A percentile compares a stretch with the other conserved stretches of the same genome.
Conservation (phyloP, 805 yeast genomes). For the Ogataea allantospora region DNA sequence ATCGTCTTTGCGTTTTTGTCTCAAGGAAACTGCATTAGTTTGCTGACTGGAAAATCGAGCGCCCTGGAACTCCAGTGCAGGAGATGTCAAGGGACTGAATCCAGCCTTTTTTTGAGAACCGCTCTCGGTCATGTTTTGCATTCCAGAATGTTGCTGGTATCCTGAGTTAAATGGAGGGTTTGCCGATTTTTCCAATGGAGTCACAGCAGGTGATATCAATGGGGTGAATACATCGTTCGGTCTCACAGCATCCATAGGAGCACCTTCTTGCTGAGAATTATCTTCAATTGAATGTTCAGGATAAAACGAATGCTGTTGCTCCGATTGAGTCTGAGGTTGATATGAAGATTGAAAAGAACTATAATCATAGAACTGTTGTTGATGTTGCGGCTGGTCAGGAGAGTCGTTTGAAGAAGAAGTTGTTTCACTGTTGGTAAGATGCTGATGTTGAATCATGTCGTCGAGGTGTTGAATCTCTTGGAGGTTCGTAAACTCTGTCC, state of each 20-base stretch:
- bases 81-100: slow-evolving; percentile 60
- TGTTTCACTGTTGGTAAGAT: slow-evolving; percentile 1
- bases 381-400: slow-evolving; percentile 2
- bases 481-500: slow-evolving; percentile 25
- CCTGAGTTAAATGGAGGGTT: slow-evolving; percentile 14
- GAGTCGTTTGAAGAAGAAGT: slow-evolving; percentile 4
- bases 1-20: slow-evolving; percentile 32
- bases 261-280: slow-evolving; percentile 4
- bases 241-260: slow-evolving; percentile 32
- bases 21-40: slow-evolving; percentile 15
- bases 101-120: slow-evolving; percentile 19
- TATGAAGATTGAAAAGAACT: not conserved
- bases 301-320: not conserved
- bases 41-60: slow-evolving; percentile 20
- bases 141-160: too few species aligned
- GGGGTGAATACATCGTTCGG: slow-evolving; percentile 73
- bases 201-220: slow-evolving; percentile 70
- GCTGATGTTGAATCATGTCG: slow-evolving; percentile 18
- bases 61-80: slow-evolving; percentile 56
- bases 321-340: not conserved
- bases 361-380: not conserved
- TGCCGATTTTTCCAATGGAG: slow-evolving; percentile 49
- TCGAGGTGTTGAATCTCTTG: slow-evolving; percentile 25
- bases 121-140: not conserved
- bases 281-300: slow-evolving; percentile 2